Conservation (phyloP, 2,329 filamentous ascomycete species). For the Penicillium frequentans region DNA sequence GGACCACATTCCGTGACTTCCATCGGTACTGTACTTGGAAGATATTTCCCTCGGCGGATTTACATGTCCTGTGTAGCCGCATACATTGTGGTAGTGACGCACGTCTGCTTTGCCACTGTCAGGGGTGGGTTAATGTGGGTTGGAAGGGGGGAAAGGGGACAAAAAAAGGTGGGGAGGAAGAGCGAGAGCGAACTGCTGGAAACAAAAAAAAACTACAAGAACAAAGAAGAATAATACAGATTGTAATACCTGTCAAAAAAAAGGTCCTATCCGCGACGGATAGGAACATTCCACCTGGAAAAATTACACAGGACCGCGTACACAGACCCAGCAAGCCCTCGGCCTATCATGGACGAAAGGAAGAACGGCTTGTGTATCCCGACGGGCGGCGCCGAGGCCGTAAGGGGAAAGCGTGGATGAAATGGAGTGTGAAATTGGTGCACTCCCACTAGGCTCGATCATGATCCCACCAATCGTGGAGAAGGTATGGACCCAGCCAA, state of each 20-base stretch:
- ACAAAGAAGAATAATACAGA: background rate
- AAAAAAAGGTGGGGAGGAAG: background rate
- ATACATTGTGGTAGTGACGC: slow-evolving; percentile 4
- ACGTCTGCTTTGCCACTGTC: slow-evolving; percentile 17
- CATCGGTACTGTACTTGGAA: background rate
- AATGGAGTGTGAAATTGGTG: slow-evolving; percentile 8
- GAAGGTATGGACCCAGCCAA: background rate
- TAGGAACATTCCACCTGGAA: background rate
- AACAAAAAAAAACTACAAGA: background rate
- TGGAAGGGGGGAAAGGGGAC: slow-evolving; percentile 1
- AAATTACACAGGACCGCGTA: slow-evolving; percentile 1
- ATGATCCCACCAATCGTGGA: slow-evolving; percentile 16
- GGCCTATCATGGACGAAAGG: slow-evolving; percentile 1
- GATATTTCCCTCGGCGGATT: background rate
- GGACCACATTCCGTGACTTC: too few species aligned
- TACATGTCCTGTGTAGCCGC: background rate
- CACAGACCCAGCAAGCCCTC: background rate
- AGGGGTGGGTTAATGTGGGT: slow-evolving; percentile 9
- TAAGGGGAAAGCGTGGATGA: slow-evolving; percentile 3
- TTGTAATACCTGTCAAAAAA: background rate
- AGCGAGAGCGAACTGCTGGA: background rate
- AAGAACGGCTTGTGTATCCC: background rate
- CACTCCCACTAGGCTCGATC: slow-evolving; percentile 29
- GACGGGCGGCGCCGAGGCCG: slow-evolving; percentile 8
- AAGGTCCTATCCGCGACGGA: background rate